Percentiles rank a stretch among this genome's conserved stretches.
Evolutionary conservation across 768 basidiomycete species (phyloP).

Genomic region (Panellus pusillus): DNA sequence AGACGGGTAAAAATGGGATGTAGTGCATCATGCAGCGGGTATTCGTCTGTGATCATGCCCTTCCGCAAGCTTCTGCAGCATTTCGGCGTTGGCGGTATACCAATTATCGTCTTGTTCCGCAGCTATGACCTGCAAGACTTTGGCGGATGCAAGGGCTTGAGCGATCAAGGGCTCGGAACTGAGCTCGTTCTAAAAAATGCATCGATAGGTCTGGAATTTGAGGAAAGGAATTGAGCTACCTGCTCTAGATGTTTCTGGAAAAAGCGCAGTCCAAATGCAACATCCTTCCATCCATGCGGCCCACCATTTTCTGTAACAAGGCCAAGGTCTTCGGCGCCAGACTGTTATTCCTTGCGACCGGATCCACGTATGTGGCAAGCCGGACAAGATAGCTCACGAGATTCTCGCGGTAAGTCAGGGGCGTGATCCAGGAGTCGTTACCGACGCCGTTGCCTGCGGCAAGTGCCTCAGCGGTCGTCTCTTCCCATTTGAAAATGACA

Average conservation of each 20-base stretch:
- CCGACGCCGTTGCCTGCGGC: constrained; percentile 22
- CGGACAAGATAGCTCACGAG: constrained; percentile 97
- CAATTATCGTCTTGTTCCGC: constrained; percentile 82
- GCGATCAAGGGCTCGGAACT: constrained; percentile 61
- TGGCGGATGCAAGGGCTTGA: constrained; percentile 77
- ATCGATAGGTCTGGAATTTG: constrained; percentile 10
- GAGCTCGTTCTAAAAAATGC: constrained; percentile 61
- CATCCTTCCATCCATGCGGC: constrained; percentile 85
- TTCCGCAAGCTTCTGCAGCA: constrained; percentile 82
- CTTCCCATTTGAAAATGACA: constrained; percentile 93
- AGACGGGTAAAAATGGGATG: constrained; percentile 83
- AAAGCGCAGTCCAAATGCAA: constrained; percentile 87
- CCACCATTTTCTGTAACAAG: constrained; percentile 79
- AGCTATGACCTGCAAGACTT: constrained; percentile 85
- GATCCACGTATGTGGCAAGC: constrained; percentile 71
- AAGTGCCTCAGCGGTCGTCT: constrained; percentile 46
- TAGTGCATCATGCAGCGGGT: constrained; percentile 75
- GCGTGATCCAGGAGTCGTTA: constrained; percentile 64
- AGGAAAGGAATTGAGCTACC: constrained; percentile 41
- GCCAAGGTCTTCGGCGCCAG: constrained; percentile 64
- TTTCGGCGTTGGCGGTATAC: constrained; percentile 69
- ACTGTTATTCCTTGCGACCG: constrained; percentile 38
- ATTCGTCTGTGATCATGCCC: constrained; percentile 80
- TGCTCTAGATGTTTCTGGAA: constrained; percentile 84
- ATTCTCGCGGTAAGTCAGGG: constrained; percentile 79